Base-by-base conservation (phyloP, 2,329 filamentous ascomycete species). In the Geosmithia putterillii region DNA sequence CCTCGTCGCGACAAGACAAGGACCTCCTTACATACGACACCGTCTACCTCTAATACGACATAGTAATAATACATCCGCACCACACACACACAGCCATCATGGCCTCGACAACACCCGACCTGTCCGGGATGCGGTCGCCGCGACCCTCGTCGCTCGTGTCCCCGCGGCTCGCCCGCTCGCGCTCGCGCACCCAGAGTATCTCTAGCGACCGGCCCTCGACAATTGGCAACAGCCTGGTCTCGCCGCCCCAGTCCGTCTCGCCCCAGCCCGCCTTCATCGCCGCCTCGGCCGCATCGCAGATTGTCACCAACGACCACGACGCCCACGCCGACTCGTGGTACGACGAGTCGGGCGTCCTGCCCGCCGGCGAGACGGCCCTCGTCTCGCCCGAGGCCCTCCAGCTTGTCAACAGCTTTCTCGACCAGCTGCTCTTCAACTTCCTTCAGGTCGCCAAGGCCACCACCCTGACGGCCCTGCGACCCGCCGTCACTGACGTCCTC, bases 391-490 rank as follows among this genome's bases (percentile, higher is more conserved):
- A 75, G 22, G 86, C 92, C 1, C 68, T 96, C 34, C 71, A 73
- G 37, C 74, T 94, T 9, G 76, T 95, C 56, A 98, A 98, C 64
- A 80, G 76, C 54, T 98, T 98, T 57, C 76, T 98, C 48, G 92
- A 98, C 60, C 86, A 95, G 57, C 71, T 96, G 4, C 74, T 98
- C 6, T 95, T 89, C 68, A 90, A 86, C 55, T 84, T 96, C 48
- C 76, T 98, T n/a, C 78, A 80, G 21, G 69, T 78, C 12, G 81
- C 90, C 17, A 81, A 82, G 53, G 88, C 88, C 3, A 94, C 88
- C 0, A 78, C 80, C 3, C 70, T 96, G 8, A 65, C 75, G 7
- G 73, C 80, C 3, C 73, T 96, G 46, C 79, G 88, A 46, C 84
- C 86, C 3, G 89, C 90, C 25, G 81, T 96, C 25, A 73, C 76